Evolutionary conservation across 1,139 yeast species (phyloP).

Genomic region (Candida tunisiensis): DNA sequence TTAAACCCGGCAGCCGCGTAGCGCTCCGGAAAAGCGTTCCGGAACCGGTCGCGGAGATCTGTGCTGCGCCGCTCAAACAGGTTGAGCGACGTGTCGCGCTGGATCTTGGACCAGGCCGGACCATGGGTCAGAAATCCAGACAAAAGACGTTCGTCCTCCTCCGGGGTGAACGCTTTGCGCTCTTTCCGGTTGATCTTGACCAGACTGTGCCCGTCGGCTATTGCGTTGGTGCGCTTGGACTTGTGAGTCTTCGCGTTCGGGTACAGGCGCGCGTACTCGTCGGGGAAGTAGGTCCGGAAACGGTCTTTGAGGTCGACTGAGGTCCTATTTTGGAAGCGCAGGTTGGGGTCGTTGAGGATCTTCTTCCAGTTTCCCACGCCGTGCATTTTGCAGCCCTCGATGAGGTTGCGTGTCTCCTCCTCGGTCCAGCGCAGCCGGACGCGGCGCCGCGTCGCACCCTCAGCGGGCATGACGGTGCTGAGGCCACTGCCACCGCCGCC

Average conservation of each 20-base stretch:
- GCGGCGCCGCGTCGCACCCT: too few relatives aligned
- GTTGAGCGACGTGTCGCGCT: constrained; percentile 21
- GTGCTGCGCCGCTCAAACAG: constrained; percentile 24
- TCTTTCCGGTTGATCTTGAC: constrained; percentile 26
- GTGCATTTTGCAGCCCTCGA: constrained; percentile 25
- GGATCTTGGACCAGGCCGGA: constrained; percentile 78
- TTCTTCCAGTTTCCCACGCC: constrained; percentile 32
- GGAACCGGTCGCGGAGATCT: constrained; percentile 26
- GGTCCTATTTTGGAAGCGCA: constrained; percentile 25
- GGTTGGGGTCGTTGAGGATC: constrained; percentile 22
- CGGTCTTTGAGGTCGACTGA: constrained; percentile 26
- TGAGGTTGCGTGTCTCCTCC: constrained; percentile 23
- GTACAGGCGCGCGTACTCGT: constrained; percentile 25
- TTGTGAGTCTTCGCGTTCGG: constrained; percentile 28
- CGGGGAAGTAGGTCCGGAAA: constrained; percentile 27
- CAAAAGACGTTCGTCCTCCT: constrained; percentile 58
- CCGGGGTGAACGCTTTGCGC: constrained; percentile 35
- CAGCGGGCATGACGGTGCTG: constrained; percentile 7
- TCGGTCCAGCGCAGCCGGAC: constrained; percentile 25
- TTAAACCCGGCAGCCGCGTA: constrained; percentile 28
- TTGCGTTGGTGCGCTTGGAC: constrained; percentile 11
- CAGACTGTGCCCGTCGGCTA: constrained; percentile 8
- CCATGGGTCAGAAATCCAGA: constrained; percentile 61
- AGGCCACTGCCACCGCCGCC: not conserved
- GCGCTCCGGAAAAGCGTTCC: constrained; percentile 27